Conservation (phyloP, 805 yeast species). For the Suhomyces faveliae region DNA sequence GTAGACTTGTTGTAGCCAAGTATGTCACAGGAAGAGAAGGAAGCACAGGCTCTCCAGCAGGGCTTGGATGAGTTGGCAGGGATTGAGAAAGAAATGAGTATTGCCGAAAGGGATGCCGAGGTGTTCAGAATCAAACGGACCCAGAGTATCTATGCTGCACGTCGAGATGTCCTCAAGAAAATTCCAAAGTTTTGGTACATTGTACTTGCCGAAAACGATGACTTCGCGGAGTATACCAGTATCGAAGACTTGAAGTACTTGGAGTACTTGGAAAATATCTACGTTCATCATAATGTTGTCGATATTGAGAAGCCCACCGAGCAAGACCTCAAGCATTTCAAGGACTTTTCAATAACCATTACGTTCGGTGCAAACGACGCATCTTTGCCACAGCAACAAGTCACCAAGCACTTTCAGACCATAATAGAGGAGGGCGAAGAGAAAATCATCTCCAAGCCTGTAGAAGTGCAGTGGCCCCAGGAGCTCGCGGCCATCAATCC, state of each 20-base stretch:
- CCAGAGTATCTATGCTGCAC: slow-evolving; percentile 53
- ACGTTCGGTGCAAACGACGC: slow-evolving; percentile 45
- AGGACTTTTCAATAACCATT: slow-evolving; percentile 61
- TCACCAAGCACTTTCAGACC: slow-evolving; percentile 58
- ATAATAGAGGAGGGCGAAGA: slow-evolving; percentile 54
- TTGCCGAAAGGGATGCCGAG: slow-evolving; percentile 61
- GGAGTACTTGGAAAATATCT: slow-evolving; percentile 63
- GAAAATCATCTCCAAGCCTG: slow-evolving; percentile 52
- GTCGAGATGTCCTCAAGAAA: slow-evolving; percentile 51
- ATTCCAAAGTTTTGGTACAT: slow-evolving; percentile 86
- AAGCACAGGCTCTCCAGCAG: slow-evolving; percentile 20
- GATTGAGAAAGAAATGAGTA: slow-evolving; percentile 57
- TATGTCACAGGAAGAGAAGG: slow-evolving; percentile 5
- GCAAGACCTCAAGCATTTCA: slow-evolving; percentile 35
- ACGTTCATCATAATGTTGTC: slow-evolving; percentile 52
- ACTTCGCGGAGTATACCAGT: slow-evolving; percentile 75
- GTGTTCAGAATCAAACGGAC: slow-evolving; percentile 51
- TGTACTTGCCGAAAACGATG: slow-evolving; percentile 79
- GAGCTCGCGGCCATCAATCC: slow-evolving; percentile 61
- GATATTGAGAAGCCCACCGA: slow-evolving; percentile 17
- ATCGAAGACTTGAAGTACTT: slow-evolving; percentile 75
- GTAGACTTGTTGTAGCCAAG: background rate
- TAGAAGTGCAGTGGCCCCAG: slow-evolving; percentile 65
- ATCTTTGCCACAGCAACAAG: slow-evolving; percentile 53
- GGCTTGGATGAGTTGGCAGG: slow-evolving; percentile 48